Base-by-base conservation (phyloP, 306 rosid genomes). In the Gillenia trifoliata region DNA sequence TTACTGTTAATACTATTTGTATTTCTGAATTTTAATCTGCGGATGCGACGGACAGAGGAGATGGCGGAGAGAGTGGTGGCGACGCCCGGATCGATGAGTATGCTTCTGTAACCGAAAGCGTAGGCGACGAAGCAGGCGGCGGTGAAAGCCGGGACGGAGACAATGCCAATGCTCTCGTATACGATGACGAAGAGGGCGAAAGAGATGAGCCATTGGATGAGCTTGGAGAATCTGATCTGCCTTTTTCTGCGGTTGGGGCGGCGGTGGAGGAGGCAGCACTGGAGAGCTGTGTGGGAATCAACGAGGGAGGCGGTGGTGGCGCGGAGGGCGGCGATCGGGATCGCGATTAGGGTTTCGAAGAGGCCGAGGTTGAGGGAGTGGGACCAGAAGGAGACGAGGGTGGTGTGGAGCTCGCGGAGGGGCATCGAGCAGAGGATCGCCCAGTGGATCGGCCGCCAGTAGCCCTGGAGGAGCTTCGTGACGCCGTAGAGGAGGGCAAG, bases 391-490 rank as follows among this genome's bases (percentile, higher is more conserved):
- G 79, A 62, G n/a, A 80, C 83, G 15, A 80, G 68, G 17, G 76
- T 63, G 4, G 50, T 38, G 60, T 75, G 83, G 38, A 80, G 59
- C 68, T 70, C 76, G n/a, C 83, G 79, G 9, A 80, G 83, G 20
- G 83, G 79, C 62, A 80, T 75, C 12, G 83, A 75, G 28, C 83
- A 80, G 19, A 80, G 72, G 11, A 69, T 75, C 31, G 83, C 83
- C 83, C 83, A 80, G 9, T 74, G 76, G 41, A 80, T 75, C 3
- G 79, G 79, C 4, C 83, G 61, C 76, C 61, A 70, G 56, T 61
- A 80, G 47, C 78, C 75, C 59, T 64, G 68, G 12, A 75, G 72
- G 29, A 80, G 83, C 63, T 64, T 75, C 11, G 41, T 60, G 12
- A 75, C 70, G 34, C 63, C 64, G 60, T 29, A 79, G 40, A 79